These are phyloP conservation scores for Leccinum subtestaceum DNA, from an alignment of 768 basidiomycete species.

Conservation along the genomic window DNA sequence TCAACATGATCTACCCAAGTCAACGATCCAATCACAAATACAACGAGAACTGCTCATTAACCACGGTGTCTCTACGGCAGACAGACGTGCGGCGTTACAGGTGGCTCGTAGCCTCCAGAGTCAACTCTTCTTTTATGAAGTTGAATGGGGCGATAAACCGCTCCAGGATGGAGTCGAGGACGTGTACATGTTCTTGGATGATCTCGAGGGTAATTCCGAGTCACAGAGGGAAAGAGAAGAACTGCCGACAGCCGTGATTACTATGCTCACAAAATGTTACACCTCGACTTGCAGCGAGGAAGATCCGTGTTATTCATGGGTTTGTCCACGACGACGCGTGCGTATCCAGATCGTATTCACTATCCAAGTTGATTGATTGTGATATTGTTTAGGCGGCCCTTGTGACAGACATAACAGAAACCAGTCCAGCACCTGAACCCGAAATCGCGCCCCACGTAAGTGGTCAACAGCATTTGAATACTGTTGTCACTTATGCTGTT, in stretches of 20 bases:
- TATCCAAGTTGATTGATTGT: constrained; percentile 13
- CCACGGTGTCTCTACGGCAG: constrained; percentile 70
- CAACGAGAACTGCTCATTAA: constrained; percentile 78
- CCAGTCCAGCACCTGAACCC: constrained; percentile 20
- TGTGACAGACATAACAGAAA: constrained; percentile 26
- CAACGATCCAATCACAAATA: constrained; percentile 84
- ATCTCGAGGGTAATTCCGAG: constrained; percentile 64
- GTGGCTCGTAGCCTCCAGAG: constrained; percentile 89
- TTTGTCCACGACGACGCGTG: constrained; percentile 69
- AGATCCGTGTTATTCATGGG: constrained; percentile 74
- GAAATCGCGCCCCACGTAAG: constrained; percentile 31
- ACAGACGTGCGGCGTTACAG: constrained; percentile 79
- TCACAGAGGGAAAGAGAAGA: constrained; percentile 59
- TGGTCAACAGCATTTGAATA: constrained; percentile 23
- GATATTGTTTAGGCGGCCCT: constrained; percentile 17
- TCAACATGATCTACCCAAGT: constrained; percentile 44
- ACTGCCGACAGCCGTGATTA: constrained; percentile 87
- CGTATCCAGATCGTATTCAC: constrained; percentile 13
- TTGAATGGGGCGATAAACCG: constrained; percentile 86
- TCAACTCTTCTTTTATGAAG: constrained; percentile 95
- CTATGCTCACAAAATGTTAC: constrained; percentile 88
- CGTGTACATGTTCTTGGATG: constrained; percentile 91
- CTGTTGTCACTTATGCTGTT: background rate
- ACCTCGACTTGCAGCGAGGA: constrained; percentile 83
- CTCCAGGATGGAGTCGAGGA: constrained; percentile 88